Base-by-base conservation (phyloP, 805 yeast genomes). In the Pichia sporocuriosa region DNA sequence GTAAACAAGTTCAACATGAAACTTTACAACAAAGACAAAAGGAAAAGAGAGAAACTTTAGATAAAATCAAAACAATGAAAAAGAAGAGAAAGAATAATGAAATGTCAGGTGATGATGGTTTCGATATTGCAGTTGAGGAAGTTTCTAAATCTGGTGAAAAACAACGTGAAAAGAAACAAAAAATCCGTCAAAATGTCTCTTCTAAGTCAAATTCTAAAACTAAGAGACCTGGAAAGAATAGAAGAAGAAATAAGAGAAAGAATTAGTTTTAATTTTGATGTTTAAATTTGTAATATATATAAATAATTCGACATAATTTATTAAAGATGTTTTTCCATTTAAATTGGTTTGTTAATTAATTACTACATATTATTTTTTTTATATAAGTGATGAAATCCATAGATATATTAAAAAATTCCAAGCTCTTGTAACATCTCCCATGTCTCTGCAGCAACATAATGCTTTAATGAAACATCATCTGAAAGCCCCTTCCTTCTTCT, bases 1-100 rank as follows among this genome's bases (percentile, higher is more conserved):
- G 97, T 66, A 90, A 90, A 68, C 95, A 90, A 70, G 97, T 89
- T 25, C 96, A 89, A 70, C 77, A 84, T 55, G 95, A 86, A 50
- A 88, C 95, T 33, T 72, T 89, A 57, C 96, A 89, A 68, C 86
- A 84, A 55, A 83, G 97, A 68, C 94, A 86, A 61, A 81, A 84
- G 69, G 93, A 88, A 55, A 90, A 90, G 81, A 79, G 77, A 59
- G 96, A 87, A 20, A 80, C 96, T 17, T 66, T 90, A 52, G 96
- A 89, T 20, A 84, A 83, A 69, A 86, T 90, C 63, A 89, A 88
- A 65, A 73, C 84, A n/a, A 74, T 93, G 57, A 87, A 86, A 74
- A 81, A 84, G 61, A 89, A 87, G 77, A 79, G 95, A 68, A 79
- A 79, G 56, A 74, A 77, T 48, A 77, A 80, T 50, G 95, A 84